Conservation (phyloP, 352 stramenopile genomes). For the Phytophthora gonapodyides region DNA sequence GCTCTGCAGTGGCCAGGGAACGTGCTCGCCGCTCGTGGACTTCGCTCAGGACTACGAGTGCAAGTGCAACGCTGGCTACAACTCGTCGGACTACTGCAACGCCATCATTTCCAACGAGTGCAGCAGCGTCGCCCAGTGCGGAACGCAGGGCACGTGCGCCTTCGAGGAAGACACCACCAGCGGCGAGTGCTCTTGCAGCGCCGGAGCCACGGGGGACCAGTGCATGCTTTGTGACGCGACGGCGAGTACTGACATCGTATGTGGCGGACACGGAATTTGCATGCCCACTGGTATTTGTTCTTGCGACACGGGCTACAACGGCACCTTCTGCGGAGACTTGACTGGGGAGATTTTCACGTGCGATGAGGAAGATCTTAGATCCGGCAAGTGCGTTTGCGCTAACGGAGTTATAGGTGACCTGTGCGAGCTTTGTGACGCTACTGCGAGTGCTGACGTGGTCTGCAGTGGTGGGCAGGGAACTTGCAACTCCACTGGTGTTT, state of each 20-base stretch:
- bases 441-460: too few relatives aligned
- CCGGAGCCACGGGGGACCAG: conserved; percentile 64
- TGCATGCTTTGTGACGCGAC: conserved; percentile 61
- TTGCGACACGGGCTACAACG: conserved; percentile 65
- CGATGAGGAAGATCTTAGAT: too few relatives aligned
- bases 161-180: conserved; percentile 34
- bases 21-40: conserved; percentile 56
- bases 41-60: conserved; percentile 76
- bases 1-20: conserved; percentile 75
- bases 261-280: conserved; percentile 62
- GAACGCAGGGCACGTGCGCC: conserved; percentile 53
- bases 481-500: too few relatives aligned
- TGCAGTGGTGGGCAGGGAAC: too few relatives aligned
- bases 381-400: too few relatives aligned
- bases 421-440: conserved; percentile 13
- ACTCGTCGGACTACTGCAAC: conserved; percentile 57
- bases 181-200: conserved; percentile 53
- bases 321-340: conserved; percentile 55
- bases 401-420: too few relatives aligned
- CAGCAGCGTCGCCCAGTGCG: conserved; percentile 75
- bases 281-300: conserved; percentile 45
- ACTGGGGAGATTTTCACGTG: conserved; percentile 27
- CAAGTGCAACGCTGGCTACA: conserved; percentile 78
- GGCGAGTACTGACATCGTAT: conserved; percentile 34
- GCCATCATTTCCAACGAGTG: conserved; percentile 64